Conservation (phyloP, 805 yeast genomes). For the Candida dendrica region DNA sequence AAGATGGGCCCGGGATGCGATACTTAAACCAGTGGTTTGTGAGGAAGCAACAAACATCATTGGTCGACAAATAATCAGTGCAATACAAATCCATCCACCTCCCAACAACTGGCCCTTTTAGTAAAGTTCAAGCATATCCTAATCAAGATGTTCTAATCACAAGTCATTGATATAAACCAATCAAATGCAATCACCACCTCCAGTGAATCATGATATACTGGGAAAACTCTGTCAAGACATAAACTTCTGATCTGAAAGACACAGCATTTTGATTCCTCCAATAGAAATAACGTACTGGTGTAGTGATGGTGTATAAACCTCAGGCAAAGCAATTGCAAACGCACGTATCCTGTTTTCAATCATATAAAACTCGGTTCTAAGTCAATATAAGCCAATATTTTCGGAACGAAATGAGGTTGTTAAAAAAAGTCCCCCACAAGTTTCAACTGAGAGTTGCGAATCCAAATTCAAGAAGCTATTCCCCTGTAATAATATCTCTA, state of each 20-base stretch:
- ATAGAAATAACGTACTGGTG: neutral
- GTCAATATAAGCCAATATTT: too few relatives aligned
- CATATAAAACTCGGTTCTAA: too few relatives aligned
- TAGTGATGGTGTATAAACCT: neutral
- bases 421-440: neutral
- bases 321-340: neutral
- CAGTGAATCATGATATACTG: neutral
- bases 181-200: neutral
- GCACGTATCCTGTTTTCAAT: neutral
- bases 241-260: too few relatives aligned
- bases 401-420: neutral
- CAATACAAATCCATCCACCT: neutral
- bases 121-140: conserved; percentile 1
- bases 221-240: too few relatives aligned
- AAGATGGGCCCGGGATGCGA: conserved; percentile 6
- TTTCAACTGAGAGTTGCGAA: neutral
- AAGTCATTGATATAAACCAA: too few relatives aligned
- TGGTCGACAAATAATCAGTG: neutral
- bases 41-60: neutral
- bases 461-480: neutral
- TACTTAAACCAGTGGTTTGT: neutral
- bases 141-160: neutral
- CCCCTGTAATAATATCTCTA: neutral
- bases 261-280: too few relatives aligned
- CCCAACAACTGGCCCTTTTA: neutral